These are phyloP conservation scores for Chlamydomonas incerta DNA, from an alignment of 139 green algal genomes.

Conservation along the genomic window DNA sequence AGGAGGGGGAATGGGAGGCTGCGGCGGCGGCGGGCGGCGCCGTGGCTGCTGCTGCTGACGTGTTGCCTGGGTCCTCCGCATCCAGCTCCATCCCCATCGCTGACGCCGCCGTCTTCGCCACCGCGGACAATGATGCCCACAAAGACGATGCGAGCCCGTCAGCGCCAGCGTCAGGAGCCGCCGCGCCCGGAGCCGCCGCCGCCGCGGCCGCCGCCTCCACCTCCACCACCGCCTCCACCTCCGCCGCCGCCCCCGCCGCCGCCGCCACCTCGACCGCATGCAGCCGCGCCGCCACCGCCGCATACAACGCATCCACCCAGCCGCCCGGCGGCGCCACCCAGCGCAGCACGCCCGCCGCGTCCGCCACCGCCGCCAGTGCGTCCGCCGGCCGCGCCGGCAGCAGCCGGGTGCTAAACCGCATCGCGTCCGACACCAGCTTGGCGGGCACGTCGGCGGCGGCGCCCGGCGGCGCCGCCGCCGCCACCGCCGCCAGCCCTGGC, in stretches of 20 bases:
- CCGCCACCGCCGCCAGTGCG: constrained; percentile 3
- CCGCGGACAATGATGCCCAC: too few species aligned
- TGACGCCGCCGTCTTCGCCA: too few species aligned
- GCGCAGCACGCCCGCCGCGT: neutral
- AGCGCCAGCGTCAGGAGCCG: too few species aligned
- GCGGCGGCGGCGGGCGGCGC: too few species aligned
- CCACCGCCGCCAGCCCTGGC: neutral
- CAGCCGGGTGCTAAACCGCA: neutral
- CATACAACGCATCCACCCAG: constrained; percentile 22
- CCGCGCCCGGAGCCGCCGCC: neutral
- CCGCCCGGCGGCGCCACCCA: constrained; percentile 21
- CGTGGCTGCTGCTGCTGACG: too few species aligned
- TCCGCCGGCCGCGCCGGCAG: constrained; percentile 13
- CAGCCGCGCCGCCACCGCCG: neutral
- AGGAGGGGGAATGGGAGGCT: too few species aligned
- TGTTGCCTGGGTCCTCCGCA: too few species aligned
- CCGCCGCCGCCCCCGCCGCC: neutral
- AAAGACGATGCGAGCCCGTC: too few species aligned
- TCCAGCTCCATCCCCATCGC: too few species aligned
- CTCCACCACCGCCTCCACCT: neutral
- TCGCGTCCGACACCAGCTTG: neutral
- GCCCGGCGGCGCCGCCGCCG: neutral
- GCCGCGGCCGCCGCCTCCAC: neutral
- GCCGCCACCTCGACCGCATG: neutral
- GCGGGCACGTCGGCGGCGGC: neutral